phyloP scores from a whole-genome alignment of 345 rosid genomes.

The Melaleuca alternifolia region DNA sequence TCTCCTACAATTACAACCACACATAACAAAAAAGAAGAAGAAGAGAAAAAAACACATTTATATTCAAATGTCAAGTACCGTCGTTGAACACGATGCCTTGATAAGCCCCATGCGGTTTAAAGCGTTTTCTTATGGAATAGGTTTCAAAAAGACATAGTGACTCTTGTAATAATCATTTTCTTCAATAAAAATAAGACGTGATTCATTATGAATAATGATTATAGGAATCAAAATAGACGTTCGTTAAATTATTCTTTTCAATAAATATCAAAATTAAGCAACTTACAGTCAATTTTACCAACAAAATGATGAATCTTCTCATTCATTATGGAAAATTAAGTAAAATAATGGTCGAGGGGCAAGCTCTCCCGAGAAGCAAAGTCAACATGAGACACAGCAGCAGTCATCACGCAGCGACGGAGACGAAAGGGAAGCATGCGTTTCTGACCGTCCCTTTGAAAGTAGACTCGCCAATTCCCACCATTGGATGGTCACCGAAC shows the following conservation, averaged over 20 bases:
- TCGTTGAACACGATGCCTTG: background rate
- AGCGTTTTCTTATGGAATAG: background rate
- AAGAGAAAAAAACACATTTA: background rate
- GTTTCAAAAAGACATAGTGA: background rate
- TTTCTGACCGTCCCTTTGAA: background rate
- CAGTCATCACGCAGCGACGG: background rate
- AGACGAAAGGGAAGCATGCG: background rate
- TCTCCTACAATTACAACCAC: background rate
- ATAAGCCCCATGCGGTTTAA: background rate
- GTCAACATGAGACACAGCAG: background rate
- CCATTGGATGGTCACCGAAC: background rate
- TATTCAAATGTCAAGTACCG: background rate
- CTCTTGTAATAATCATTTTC: background rate
- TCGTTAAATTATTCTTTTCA: background rate
- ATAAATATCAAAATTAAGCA: background rate
- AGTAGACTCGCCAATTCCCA: background rate
- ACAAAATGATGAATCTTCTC: background rate
- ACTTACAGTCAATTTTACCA: background rate
- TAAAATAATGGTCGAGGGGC: background rate
- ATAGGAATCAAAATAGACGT: background rate
- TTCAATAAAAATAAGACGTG: background rate
- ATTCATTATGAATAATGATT: background rate
- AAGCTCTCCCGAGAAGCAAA: background rate
- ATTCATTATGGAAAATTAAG: background rate
- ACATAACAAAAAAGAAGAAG: no score